phyloP scores from a whole-genome alignment of 2,329 filamentous ascomycete species.

The Claviceps citrina region DNA sequence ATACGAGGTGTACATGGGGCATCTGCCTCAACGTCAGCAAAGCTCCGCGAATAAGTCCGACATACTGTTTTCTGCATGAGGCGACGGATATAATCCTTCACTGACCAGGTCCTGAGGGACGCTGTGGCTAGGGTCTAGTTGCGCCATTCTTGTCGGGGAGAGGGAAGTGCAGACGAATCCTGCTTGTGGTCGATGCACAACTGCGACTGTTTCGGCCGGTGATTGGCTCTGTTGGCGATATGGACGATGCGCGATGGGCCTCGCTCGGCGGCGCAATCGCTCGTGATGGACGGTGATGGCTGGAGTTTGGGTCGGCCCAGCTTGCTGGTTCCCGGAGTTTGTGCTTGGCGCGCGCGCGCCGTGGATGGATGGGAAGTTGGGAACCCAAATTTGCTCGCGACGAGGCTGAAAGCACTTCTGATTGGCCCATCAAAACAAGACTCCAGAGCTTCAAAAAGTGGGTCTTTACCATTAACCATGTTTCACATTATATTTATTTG shows the following conservation, averaged over 20 bases:
- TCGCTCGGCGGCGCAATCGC: constrained; percentile 6
- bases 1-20: constrained; percentile 80
- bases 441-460: not conserved
- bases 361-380: constrained; percentile 9
- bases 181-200: not conserved
- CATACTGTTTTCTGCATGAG: not conserved
- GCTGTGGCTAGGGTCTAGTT: constrained; percentile 26
- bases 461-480: too few species aligned
- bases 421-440: constrained; percentile 14
- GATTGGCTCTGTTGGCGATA: not conserved
- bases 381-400: constrained; percentile 26
- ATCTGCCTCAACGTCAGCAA: constrained; percentile 36
- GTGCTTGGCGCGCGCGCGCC: constrained; percentile 9
- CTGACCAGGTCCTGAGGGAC: constrained; percentile 28
- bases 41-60: constrained; percentile 7
- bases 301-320: constrained; percentile 4
- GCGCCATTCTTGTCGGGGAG: constrained; percentile 25
- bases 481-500: not conserved
- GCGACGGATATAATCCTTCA: constrained; percentile 4
- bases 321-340: constrained; percentile 4
- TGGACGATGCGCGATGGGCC: constrained; percentile 1
- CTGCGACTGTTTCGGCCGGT: not conserved
- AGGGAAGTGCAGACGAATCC: constrained; percentile 1
- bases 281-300: constrained; percentile 6
- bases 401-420: constrained; percentile 14